phyloP scores from a whole-genome alignment of 1,284 basidiomycete species.

The Rhodotorula sp. region DNA sequence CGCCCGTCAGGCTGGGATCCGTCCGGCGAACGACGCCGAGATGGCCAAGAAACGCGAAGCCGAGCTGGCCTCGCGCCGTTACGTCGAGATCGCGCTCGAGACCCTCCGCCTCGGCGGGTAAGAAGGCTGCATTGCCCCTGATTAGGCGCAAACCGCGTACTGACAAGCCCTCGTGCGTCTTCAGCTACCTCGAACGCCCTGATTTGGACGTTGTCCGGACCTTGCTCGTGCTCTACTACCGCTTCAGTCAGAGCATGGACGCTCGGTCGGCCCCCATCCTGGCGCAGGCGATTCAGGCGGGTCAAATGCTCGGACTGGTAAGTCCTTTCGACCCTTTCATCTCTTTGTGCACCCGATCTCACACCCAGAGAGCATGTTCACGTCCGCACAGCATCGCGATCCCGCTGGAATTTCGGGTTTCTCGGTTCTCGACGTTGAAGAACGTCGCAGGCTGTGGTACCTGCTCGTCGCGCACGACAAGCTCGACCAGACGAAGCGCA shows the following conservation, averaged over 20 bases:
- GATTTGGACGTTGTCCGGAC: constrained; percentile 32
- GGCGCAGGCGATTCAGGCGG: constrained; percentile 21
- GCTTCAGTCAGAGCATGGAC: constrained; percentile 7
- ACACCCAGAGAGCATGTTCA: neutral
- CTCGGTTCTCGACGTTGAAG: constrained; percentile 22
- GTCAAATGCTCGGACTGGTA: constrained; percentile 30
- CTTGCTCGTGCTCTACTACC: constrained; percentile 27
- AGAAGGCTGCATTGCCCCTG: neutral
- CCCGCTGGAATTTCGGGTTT: neutral
- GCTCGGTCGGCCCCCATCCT: constrained; percentile 3
- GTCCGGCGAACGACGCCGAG: neutral
- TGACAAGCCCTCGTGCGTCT: neutral
- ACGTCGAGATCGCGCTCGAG: neutral
- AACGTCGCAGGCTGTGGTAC: constrained; percentile 33
- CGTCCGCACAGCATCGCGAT: constrained; percentile 23
- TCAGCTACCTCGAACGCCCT: constrained; percentile 24
- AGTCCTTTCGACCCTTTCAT: neutral
- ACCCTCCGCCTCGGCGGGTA: neutral
- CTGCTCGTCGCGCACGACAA: constrained; percentile 30
- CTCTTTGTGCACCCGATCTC: neutral
- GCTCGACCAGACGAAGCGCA: constrained; percentile 18
- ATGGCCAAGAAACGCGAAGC: neutral
- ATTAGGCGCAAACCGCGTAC: neutral
- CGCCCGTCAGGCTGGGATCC: neutral
- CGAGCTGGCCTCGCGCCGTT: neutral